Percentiles rank a stretch among this genome's conserved stretches.
Evolutionary conservation across 768 basidiomycete genomes (phyloP).

Genomic region (Collybia mongolica): DNA sequence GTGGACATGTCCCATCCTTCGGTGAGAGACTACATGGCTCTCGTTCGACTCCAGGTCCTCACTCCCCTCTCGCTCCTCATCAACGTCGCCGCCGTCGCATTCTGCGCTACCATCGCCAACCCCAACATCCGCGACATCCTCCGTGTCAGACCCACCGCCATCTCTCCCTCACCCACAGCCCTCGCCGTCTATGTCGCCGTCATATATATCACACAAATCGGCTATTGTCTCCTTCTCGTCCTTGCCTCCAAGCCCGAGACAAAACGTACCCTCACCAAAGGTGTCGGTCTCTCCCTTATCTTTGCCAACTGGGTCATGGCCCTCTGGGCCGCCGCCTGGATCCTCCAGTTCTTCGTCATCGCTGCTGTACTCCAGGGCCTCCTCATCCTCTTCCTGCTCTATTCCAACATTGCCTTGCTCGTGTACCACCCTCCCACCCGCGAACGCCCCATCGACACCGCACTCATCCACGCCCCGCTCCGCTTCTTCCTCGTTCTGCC

Average conservation of each 20-base stretch:
- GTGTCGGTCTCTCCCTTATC: conserved; percentile 77
- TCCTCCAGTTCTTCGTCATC: conserved; percentile 73
- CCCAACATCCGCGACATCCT: conserved; percentile 55
- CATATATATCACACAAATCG: conserved; percentile 69
- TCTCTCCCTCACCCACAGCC: conserved; percentile 62
- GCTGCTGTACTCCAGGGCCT: conserved; percentile 75
- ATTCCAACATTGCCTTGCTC: conserved; percentile 76
- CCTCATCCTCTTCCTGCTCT: conserved; percentile 67
- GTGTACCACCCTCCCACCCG: conserved; percentile 65
- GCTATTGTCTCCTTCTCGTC: conserved; percentile 80
- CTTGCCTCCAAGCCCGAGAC: conserved; percentile 74
- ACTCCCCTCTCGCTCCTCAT: conserved; percentile 84
- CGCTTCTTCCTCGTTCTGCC: conserved; percentile 64
- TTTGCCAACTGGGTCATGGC: conserved; percentile 81
- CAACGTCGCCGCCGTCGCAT: conserved; percentile 68
- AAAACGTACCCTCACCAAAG: conserved; percentile 73
- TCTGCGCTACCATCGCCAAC: conserved; percentile 65
- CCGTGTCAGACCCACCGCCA: conserved; percentile 56
- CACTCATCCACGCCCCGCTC: conserved; percentile 86
- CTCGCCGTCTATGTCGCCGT: conserved; percentile 60
- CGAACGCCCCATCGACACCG: conserved; percentile 67
- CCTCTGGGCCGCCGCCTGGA: conserved; percentile 75
- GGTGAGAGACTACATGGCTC: conserved; percentile 63
- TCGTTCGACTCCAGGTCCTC: conserved; percentile 78
- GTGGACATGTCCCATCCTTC: conserved; percentile 60